phyloP scores from a whole-genome alignment of 192 early-diverging fungal species.

The Ramicandelaber brevisporus region DNA sequence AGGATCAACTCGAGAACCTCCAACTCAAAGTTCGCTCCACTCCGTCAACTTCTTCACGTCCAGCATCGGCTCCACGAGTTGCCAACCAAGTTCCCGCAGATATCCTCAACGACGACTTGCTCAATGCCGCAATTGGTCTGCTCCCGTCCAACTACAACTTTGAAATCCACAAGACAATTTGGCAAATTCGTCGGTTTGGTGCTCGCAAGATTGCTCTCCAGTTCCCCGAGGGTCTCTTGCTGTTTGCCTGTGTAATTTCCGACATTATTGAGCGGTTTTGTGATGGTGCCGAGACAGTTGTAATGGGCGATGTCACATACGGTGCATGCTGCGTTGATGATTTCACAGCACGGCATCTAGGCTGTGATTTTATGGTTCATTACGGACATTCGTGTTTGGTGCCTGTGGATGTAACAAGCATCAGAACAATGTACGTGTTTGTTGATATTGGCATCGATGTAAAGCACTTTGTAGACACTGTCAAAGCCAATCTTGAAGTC shows the following conservation, averaged over 20 bases:
- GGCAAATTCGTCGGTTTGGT: conserved; percentile 47
- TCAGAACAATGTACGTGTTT: conserved; percentile 95
- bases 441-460: conserved; percentile 94
- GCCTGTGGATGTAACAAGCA: conserved; percentile 77
- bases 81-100: conserved; percentile 63
- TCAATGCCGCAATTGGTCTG: conserved; percentile 65
- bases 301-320: conserved; percentile 99
- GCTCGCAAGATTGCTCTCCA: conserved; percentile 81
- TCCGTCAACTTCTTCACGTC: no score
- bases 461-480: conserved; percentile 73
- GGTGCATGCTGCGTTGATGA: conserved; percentile 98
- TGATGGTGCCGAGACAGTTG: conserved; percentile 66
- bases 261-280: conserved; percentile 73
- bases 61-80: no score
- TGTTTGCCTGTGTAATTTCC: conserved; percentile 77
- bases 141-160: conserved; percentile 95
- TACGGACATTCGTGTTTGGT: conserved; percentile 97
- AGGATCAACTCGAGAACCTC: no score
- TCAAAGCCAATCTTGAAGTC: conserved; percentile 59
- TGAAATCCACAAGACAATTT: conserved; percentile 92
- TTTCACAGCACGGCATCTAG: conserved; percentile 70
- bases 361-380: conserved; percentile 94
- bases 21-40: no score
- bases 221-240: conserved; percentile 88
- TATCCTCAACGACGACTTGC: conserved; percentile 48